phyloP scores from a whole-genome alignment of 2,329 filamentous ascomycete genomes.

The Aureobasidium subglaciale region DNA sequence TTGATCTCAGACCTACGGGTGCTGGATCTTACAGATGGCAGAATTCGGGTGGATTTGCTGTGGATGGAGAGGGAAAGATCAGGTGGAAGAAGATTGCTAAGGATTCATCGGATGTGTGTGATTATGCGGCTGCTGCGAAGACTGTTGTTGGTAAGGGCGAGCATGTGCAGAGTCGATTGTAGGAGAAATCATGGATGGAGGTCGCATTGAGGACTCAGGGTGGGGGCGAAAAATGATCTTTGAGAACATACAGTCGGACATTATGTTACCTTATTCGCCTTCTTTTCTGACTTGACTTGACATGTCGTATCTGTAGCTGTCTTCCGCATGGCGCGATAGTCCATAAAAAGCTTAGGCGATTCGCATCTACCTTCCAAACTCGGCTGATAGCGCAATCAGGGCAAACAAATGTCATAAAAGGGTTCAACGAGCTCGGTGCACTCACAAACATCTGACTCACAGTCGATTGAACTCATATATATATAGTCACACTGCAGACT shows the following conservation, averaged over 20 bases:
- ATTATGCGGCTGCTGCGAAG: slow-evolving; percentile 44
- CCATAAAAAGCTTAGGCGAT: neutral
- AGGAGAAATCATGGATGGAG: too few species aligned
- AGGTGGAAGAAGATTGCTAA: slow-evolving; percentile 45
- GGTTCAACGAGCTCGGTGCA: too few species aligned
- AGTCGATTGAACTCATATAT: neutral
- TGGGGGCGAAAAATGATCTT: too few species aligned
- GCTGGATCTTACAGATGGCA: slow-evolving; percentile 62
- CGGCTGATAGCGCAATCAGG: neutral
- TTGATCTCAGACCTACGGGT: slow-evolving; percentile 16
- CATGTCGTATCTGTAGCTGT: too few species aligned
- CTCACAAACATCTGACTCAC: slow-evolving; percentile 1
- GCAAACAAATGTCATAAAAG: neutral
- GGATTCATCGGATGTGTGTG: slow-evolving; percentile 47
- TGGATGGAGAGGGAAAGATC: slow-evolving; percentile 48
- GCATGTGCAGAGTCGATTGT: slow-evolving; percentile 4
- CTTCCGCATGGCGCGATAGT: neutral
- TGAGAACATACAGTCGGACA: too few species aligned
- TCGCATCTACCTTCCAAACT: neutral
- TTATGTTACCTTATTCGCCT: too few species aligned
- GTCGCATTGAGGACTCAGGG: too few species aligned
- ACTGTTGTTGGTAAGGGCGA: slow-evolving; percentile 11
- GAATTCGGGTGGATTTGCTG: slow-evolving; percentile 57
- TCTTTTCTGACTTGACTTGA: too few species aligned
- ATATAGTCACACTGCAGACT: neutral